These are phyloP conservation scores for Pseudonitzschia multiseries DNA, from an alignment of 108 stramenopile genomes.

Conservation along the genomic window DNA sequence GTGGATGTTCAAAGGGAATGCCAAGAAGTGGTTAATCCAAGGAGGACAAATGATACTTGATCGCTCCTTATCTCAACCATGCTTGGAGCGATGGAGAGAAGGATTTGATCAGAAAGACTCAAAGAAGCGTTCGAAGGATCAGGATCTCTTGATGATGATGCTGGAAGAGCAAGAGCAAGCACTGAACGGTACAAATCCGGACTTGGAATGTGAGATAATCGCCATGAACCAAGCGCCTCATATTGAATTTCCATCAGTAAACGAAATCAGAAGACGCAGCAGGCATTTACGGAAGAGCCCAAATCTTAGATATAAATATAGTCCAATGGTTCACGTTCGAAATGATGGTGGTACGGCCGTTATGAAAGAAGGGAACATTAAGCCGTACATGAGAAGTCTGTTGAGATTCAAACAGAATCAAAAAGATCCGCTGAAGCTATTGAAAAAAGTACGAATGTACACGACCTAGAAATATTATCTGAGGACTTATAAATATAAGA, in stretches of 20 bases:
- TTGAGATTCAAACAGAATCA: conserved; percentile 9
- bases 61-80: conserved; percentile 18
- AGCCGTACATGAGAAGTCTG: neutral
- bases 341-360: conserved; percentile 11
- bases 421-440: neutral
- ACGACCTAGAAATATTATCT: neutral
- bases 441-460: conserved; percentile 6
- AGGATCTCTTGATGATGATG: conserved; percentile 14
- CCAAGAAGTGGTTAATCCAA: conserved; percentile 9
- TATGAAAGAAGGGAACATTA: conserved; percentile 1
- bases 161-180: neutral
- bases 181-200: neutral
- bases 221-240: conserved; percentile 19
- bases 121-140: neutral
- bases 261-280: neutral
- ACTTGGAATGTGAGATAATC: conserved; percentile 12
- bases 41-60: conserved; percentile 28
- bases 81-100: conserved; percentile 16
- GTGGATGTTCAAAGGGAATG: conserved; percentile 24
- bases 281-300: neutral
- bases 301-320: neutral
- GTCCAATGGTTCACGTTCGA: conserved; percentile 15
- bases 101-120: conserved; percentile 1
- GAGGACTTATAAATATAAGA: too few species aligned
- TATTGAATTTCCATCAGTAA: conserved; percentile 21